Conservation (phyloP, 192 early-diverging fungal genomes). For the Backusella mclennaniae region DNA sequence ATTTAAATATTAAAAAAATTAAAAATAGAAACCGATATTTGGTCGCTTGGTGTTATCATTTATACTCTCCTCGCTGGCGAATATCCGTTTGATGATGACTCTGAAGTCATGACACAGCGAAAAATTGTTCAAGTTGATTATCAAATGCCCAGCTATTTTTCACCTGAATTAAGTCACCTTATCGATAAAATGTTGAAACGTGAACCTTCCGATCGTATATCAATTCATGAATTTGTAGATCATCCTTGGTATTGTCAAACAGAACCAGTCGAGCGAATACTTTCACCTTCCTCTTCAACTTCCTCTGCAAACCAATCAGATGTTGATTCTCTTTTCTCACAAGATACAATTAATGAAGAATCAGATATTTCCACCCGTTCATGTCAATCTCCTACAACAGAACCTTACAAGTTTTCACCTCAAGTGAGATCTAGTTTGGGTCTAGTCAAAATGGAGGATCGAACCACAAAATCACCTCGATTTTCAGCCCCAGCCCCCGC, state of each 20-base stretch:
- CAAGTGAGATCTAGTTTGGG: constrained; percentile 23
- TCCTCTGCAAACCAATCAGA: constrained; percentile 19
- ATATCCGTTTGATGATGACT: constrained; percentile 82
- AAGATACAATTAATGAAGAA: background rate
- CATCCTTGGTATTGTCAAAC: constrained; percentile 61
- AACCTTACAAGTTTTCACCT: constrained; percentile 16
- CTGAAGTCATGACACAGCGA: constrained; percentile 61
- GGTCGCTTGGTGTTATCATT: constrained; percentile 91
- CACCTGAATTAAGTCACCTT: constrained; percentile 58
- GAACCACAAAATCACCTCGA: constrained; percentile 10
- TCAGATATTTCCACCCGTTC: background rate
- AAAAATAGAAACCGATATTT: constrained; percentile 79
- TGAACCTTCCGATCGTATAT: constrained; percentile 62
- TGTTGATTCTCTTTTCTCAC: constrained; percentile 20
- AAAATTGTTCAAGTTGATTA: constrained; percentile 77
- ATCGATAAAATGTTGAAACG: constrained; percentile 63
- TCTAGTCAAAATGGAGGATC: background rate
- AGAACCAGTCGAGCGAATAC: constrained; percentile 26
- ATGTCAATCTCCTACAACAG: background rate
- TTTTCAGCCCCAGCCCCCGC: constrained; percentile 21
- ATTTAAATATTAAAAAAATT: constrained; percentile 30
- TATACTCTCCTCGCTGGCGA: constrained; percentile 85
- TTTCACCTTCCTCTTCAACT: constrained; percentile 16
- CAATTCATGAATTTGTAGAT: constrained; percentile 60
- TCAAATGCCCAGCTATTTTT: constrained; percentile 62